phyloP scores from a whole-genome alignment of 2,329 filamentous ascomycete species.

The Beauveria pseudobassiana region DNA sequence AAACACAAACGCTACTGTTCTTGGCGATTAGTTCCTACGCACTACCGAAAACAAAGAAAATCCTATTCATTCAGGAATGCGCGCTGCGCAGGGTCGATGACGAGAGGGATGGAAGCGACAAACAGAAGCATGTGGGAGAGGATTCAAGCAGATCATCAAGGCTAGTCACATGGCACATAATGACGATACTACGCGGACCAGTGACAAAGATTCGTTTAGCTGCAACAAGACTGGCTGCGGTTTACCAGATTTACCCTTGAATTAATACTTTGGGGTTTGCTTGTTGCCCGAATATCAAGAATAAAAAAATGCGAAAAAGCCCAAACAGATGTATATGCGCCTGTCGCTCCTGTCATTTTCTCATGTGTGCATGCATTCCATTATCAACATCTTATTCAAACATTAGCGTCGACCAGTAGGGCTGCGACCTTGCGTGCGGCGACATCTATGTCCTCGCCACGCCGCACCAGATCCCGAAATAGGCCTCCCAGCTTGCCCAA shows the following conservation, averaged over 20 bases:
- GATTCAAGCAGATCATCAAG: neutral
- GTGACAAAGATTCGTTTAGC: neutral
- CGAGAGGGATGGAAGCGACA: neutral
- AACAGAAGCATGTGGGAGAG: neutral
- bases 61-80: neutral
- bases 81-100: neutral
- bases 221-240: neutral
- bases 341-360: slow-evolving; percentile 2
- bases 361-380: slow-evolving; percentile 3
- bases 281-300: neutral
- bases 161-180: neutral
- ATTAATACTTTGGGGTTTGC: neutral
- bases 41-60: neutral
- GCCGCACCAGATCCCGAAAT: slow-evolving; percentile 52
- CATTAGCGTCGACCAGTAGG: slow-evolving; percentile 35
- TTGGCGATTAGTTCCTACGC: neutral
- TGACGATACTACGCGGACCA: neutral
- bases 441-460: slow-evolving; percentile 44
- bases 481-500: slow-evolving; percentile 51
- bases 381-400: neutral
- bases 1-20: slow-evolving; percentile 14
- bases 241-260: neutral
- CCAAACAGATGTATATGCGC: slow-evolving; percentile 15
- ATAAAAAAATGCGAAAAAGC: slow-evolving; percentile 11
- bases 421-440: slow-evolving; percentile 54